Evolutionary conservation across 176 grass and related monocot genomes (phyloP).

Genomic region (Phoenix dactylifera): DNA sequence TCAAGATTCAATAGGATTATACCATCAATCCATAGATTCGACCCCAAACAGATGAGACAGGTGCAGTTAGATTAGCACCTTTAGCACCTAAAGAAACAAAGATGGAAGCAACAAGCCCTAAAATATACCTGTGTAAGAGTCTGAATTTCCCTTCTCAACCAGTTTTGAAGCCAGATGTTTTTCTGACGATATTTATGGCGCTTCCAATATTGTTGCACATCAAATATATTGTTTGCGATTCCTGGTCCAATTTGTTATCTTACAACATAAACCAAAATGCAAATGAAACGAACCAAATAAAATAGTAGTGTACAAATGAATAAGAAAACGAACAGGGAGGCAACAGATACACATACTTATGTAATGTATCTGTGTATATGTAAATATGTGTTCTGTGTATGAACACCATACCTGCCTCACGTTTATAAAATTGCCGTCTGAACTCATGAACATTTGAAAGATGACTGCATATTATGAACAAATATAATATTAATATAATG

Average conservation of each 20-base stretch:
- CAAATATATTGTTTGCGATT: slow-evolving; percentile 1
- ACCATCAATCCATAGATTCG: too few species aligned
- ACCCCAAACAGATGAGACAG: too few species aligned
- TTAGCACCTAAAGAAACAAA: too few species aligned
- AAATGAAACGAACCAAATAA: neutral
- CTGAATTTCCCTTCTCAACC: slow-evolving; percentile 50
- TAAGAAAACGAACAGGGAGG: too few species aligned
- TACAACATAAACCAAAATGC: slow-evolving; percentile 4
- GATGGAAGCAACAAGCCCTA: too few species aligned
- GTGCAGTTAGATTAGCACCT: too few species aligned
- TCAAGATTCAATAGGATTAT: too few species aligned
- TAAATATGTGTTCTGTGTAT: too few species aligned
- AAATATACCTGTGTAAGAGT: slow-evolving; percentile 29
- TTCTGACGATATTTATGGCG: slow-evolving; percentile 24
- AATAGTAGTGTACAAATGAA: neutral
- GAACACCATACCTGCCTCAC: slow-evolving; percentile 13
- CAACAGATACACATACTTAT: too few species aligned
- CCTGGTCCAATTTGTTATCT: slow-evolving; percentile 21
- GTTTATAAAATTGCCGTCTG: slow-evolving; percentile 32
- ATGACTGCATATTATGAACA: slow-evolving; percentile 13
- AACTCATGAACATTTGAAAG: slow-evolving; percentile 28
- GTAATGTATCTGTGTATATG: too few species aligned
- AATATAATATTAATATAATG: slow-evolving; percentile 12
- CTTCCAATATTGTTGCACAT: slow-evolving; percentile 39
- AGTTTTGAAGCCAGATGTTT: slow-evolving; percentile 40